These are phyloP conservation scores for Salix koriyanagi DNA, from an alignment of 345 rosid species.

Conservation along the genomic window DNA sequence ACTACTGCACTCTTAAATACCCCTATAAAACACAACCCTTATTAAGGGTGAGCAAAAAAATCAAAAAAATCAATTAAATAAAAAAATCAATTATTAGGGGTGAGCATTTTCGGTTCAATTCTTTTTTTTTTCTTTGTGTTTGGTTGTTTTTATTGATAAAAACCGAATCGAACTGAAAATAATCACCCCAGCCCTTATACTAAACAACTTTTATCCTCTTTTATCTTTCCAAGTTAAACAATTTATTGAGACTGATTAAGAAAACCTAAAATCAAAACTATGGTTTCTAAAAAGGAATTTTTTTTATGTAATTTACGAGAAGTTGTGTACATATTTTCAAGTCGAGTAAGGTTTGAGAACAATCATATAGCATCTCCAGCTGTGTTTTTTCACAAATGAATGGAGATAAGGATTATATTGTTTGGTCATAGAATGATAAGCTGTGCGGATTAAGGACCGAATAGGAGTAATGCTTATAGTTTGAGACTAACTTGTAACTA, in stretches of 20 bases:
- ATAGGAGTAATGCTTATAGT: not conserved
- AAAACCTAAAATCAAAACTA: not conserved
- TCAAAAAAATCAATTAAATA: too few species aligned
- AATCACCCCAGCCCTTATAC: accelerated
- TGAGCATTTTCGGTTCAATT: too few species aligned
- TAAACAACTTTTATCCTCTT: too few species aligned
- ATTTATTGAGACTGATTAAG: not conserved
- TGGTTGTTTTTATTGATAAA: too few species aligned
- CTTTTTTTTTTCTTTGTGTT: accelerated
- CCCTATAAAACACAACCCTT: too few species aligned
- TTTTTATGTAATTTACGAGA: not conserved
- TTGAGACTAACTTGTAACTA: not conserved
- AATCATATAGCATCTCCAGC: not conserved
- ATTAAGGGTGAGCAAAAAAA: too few species aligned
- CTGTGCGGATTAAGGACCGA: not conserved
- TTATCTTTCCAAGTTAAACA: not conserved
- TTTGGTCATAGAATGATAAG: not conserved
- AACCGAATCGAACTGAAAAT: too few species aligned
- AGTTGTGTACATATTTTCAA: not conserved
- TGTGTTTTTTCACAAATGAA: not conserved
- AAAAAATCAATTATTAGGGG: too few species aligned
- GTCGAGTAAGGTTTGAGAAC: not conserved
- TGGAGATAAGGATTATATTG: not conserved
- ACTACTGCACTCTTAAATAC: too few species aligned
- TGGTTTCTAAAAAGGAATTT: not conserved